phyloP scores from a whole-genome alignment of 139 green algal species.

The Closterium sp. region DNA sequence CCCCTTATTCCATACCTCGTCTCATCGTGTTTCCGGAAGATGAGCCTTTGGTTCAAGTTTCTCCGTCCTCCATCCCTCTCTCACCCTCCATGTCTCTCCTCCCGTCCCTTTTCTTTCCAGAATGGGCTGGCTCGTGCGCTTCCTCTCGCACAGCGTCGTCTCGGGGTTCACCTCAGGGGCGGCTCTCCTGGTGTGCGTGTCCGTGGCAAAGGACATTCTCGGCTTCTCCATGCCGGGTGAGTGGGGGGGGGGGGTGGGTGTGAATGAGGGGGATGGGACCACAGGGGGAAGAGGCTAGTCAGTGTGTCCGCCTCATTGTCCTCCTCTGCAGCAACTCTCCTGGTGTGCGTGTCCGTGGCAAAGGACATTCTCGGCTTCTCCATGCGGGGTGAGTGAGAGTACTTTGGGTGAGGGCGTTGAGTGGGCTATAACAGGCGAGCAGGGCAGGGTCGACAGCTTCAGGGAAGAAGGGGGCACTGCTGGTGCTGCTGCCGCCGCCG shows the following conservation, averaged over 20 bases:
- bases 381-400: background rate
- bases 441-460: no score
- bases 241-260: background rate
- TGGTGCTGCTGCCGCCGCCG: background rate
- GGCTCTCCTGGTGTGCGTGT: conserved; percentile 73
- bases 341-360: conserved; percentile 57
- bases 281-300: no score
- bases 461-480: background rate
- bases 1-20: no score
- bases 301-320: conserved; percentile 13
- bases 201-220: conserved; percentile 8
- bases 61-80: background rate
- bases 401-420: background rate
- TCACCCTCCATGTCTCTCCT: background rate
- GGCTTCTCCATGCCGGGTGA: background rate
- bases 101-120: conserved; percentile 74
- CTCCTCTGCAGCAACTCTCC: conserved; percentile 72
- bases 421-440: background rate
- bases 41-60: no score
- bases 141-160: conserved; percentile 79
- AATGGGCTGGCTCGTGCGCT: conserved; percentile 83
- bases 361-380: background rate
- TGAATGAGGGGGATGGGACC: no score
- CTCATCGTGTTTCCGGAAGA: no score
- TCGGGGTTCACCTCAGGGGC: conserved; percentile 84